Evolutionary conservation across 2,329 filamentous ascomycete species (phyloP), one percentile per base, ranked within the genome.

Genomic region (Ilyonectria sp.): DNA sequence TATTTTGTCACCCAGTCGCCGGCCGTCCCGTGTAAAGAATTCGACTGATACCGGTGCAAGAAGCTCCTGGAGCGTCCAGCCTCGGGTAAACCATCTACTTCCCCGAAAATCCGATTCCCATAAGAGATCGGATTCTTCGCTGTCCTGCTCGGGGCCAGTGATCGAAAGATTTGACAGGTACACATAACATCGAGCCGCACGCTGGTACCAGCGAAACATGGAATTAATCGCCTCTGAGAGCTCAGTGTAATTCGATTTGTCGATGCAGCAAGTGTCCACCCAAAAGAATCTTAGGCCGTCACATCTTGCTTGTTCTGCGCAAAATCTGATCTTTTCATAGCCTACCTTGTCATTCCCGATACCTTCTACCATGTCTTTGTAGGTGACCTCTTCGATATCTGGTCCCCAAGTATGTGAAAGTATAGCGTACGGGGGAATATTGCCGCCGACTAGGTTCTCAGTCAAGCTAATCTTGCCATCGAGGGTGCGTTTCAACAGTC

Each of bases 11-110:
- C 33, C 33, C 2, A 35, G 33, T 35, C 33, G 33, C 33, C 11
- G 8, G 33, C 33, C 33, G 8, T 35, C 33, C 21, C 21, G 21
- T 3, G 21, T 21, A 37, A 37, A 76, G 47, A 76, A 76, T 26
- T 74, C 72, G 10, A 76, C 62, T 6, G 47, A 49, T 5, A 21
- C 26, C 1, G 75, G 74, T 2, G 75, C 74, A 40, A 76, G 52
- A 31, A 77, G 65, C 56, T 76, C 75, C 21, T 21, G 21, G 21
- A 21, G 21, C 21, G 21, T 21, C 21, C 21, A 21, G 21, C 21
- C 21, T 21, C 21, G 21, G 21, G 21, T 21, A 3, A 21, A 21
- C 21, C 21, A 21, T 21, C 21, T 21, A 21, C 21, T 35, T 74
- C 67, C 63, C 6, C 52, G 35, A 37, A 71, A 68, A 15, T 17